Percentiles rank a stretch among this genome's conserved stretches.
Conservation (phyloP, 371 early-diverging fungal genomes). For the Nosema muscidifuracis region DNA sequence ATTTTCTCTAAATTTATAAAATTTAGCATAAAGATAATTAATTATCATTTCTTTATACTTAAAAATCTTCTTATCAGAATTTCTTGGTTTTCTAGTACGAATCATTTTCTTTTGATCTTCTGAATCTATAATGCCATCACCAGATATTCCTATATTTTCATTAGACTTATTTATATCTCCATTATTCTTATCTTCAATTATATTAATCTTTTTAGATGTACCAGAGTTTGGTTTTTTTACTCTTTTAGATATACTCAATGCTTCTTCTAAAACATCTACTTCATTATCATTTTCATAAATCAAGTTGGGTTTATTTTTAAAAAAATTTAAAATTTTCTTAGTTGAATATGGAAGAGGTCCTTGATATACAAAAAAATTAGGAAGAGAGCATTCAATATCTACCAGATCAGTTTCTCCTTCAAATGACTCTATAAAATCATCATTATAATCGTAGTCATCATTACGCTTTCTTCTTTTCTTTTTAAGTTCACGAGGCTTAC, state of each 20-base stretch:
- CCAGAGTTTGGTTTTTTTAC: not conserved
- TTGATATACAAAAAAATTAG: slow-evolving; percentile 59
- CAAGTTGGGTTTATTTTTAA: slow-evolving; percentile 6
- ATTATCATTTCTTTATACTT: not conserved
- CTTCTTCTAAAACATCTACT: not conserved
- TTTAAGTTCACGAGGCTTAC: slow-evolving; percentile 16
- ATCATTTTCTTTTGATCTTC: not conserved
- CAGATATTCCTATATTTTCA: too few species aligned
- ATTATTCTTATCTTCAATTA: too few species aligned
- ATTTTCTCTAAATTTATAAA: not conserved
- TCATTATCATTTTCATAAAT: not conserved
- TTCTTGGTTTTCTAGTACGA: not conserved
- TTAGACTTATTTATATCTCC: too few species aligned
- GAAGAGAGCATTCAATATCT: slow-evolving; percentile 50
- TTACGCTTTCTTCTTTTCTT: slow-evolving; percentile 31
- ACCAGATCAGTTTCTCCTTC: slow-evolving; percentile 55
- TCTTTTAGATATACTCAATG: not conserved
- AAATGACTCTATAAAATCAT: slow-evolving; percentile 54
- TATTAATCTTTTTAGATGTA: not conserved
- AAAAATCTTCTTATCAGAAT: not conserved
- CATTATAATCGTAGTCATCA: slow-evolving; percentile 58
- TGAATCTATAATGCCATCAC: not conserved
- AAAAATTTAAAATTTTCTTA: slow-evolving; percentile 40
- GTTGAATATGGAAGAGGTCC: slow-evolving; percentile 39
- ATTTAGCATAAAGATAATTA: not conserved